Evolutionary conservation across 768 basidiomycete genomes (phyloP), one percentile per base, ranked within the genome.

Genomic region (Suillus placidus): DNA sequence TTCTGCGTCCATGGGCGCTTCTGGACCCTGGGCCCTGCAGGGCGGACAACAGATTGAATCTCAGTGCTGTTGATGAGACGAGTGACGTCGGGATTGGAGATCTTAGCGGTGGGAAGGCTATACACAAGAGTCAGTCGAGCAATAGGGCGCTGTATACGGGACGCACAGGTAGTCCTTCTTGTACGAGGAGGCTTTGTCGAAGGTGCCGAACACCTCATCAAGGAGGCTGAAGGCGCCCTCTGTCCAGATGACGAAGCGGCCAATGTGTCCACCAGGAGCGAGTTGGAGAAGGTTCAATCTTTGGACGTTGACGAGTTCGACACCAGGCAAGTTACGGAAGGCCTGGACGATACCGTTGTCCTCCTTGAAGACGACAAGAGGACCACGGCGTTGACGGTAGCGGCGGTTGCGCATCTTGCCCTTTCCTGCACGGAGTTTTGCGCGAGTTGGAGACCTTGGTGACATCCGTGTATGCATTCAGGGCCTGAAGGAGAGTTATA

Each of bases 201-300:
- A 93, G 71, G 96, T 98, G 63, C 97, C 97, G 79, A 92, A 99
- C 69, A 99, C 88, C 71, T 94, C 91, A 78, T 99, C 97, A 64
- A 99, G 92, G 69, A 93, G 88, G 62, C 81, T 85, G 78, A 99
- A 97, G 34, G 97, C 97, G 73, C 85, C 85, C 83, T 97, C 92
- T 67, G 97, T 99, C 97, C 97, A 99, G 85, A 99, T 97, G 78
- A 98, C 85, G 84, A 99, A 99, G 68, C 97, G 94, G 67, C 97
- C 97, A 67, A 99, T 89, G 78, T 99, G 97, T 70, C 97, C 97
- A 88, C 97, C 97, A 58, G 97, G 97, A 18, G 97, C 97, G 78
- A 99, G 94, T 82, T 98, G 95, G 78, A 99, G 94, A 74, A 99
- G 88, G 84, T 99, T 99, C 73, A 99, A 84, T 61, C 93, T 82